Percentiles rank a stretch among this genome's conserved stretches.
Conservation (phyloP, 202 grass and related monocot genomes). For the Bolboschoenoplectus hybrid region DNA sequence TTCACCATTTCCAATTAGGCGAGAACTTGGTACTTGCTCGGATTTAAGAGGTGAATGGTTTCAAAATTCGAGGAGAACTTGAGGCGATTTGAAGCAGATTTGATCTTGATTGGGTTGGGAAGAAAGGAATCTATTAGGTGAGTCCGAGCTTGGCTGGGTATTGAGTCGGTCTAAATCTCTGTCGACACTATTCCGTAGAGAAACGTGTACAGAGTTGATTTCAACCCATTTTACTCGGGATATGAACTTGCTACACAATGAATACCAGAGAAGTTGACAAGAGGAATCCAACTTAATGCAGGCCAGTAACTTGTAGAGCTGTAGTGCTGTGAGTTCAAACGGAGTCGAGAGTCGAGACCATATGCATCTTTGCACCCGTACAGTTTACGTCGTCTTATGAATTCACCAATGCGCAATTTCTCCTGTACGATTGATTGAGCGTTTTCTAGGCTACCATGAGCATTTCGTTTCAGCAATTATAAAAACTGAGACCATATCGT, state of each 20-base stretch:
- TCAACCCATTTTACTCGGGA: neutral
- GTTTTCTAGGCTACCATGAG: too few species aligned
- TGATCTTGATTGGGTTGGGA: constrained; percentile 17
- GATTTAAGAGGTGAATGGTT: neutral
- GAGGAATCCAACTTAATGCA: neutral
- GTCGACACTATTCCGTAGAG: neutral
- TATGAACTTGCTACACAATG: neutral
- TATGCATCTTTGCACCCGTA: too few species aligned
- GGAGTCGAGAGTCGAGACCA: neutral
- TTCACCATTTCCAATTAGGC: constrained; percentile 52
- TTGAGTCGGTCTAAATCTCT: neutral
- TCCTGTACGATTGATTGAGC: too few species aligned
- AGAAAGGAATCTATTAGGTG: neutral
- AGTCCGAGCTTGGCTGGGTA: neutral
- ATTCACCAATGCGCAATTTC: too few species aligned
- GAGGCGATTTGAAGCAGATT: neutral
- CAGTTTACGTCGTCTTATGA: too few species aligned
- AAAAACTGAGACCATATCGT: too few species aligned
- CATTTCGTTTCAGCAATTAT: too few species aligned
- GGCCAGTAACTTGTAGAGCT: constrained; percentile 2
- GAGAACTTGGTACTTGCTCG: neutral
- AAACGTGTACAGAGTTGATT: neutral
- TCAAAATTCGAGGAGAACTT: neutral
- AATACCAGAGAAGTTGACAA: neutral
- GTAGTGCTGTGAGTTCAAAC: neutral